Conservation (phyloP, 352 stramenopile genomes). For the Phytophthora litchii region DNA sequence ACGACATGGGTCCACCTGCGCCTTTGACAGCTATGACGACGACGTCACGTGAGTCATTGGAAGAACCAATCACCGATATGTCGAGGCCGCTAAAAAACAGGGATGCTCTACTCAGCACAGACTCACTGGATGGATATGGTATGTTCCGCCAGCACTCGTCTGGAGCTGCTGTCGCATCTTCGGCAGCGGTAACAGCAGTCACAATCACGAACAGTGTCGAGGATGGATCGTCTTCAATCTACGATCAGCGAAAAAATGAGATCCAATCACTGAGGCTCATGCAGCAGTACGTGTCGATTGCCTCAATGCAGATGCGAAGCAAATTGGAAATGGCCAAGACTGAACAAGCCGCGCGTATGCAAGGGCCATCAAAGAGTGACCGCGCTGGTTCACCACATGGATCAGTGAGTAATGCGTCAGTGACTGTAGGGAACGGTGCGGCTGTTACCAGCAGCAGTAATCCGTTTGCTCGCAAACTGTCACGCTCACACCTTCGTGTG, state of each 20-base stretch:
- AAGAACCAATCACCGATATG: slow-evolving; percentile 31
- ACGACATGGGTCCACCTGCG: slow-evolving; percentile 23
- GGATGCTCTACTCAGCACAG: slow-evolving; percentile 65
- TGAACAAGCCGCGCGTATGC: slow-evolving; percentile 77
- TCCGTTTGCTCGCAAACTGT: slow-evolving; percentile 62
- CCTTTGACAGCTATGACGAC: slow-evolving; percentile 27
- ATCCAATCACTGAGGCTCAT: slow-evolving; percentile 83
- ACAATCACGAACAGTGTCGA: slow-evolving; percentile 34
- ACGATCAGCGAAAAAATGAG: slow-evolving; percentile 81
- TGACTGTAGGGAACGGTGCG: slow-evolving; percentile 26
- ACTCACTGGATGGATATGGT: slow-evolving; percentile 69
- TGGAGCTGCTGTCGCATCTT: slow-evolving; percentile 32
- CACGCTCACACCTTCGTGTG: slow-evolving; percentile 59
- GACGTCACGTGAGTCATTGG: slow-evolving; percentile 36
- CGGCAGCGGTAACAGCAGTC: slow-evolving; percentile 26
- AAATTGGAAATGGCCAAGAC: slow-evolving; percentile 87
- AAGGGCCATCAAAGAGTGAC: slow-evolving; percentile 48
- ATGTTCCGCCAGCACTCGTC: slow-evolving; percentile 41
- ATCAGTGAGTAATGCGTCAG: slow-evolving; percentile 32
- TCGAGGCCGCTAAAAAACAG: slow-evolving; percentile 32
- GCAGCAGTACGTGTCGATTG: slow-evolving; percentile 88
- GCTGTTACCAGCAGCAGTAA: slow-evolving; percentile 37
- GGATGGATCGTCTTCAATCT: slow-evolving; percentile 34
- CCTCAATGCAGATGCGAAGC: slow-evolving; percentile 90
- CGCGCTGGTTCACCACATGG: slow-evolving; percentile 32